Conservation (phyloP, 164 flowering plant genomes). For the Cinnamomum micranthum region DNA sequence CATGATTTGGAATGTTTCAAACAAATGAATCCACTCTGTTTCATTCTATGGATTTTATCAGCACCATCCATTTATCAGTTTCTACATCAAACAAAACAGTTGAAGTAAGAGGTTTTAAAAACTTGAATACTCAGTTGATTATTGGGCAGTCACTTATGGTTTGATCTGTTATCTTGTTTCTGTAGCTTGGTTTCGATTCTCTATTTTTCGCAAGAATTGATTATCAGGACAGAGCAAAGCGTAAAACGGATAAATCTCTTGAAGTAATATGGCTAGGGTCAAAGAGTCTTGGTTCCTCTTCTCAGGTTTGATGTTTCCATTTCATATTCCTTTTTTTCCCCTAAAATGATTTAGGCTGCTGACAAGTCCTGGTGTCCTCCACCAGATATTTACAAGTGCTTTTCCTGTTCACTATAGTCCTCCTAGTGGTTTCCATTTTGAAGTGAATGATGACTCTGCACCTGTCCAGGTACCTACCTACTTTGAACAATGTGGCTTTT, state of each 20-base stretch:
- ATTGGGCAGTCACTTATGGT: neutral
- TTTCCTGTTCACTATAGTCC: constrained; percentile 79
- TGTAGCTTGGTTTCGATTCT: constrained; percentile 87
- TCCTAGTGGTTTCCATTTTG: constrained; percentile 70
- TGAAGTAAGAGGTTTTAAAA: neutral
- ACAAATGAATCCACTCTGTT: neutral
- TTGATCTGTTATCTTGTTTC: constrained; percentile 3
- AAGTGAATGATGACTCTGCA: constrained; percentile 43
- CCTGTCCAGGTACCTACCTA: constrained; percentile 65
- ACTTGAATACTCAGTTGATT: neutral
- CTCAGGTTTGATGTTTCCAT: constrained; percentile 46
- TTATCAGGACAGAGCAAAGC: constrained; percentile 79
- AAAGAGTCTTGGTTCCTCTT: constrained; percentile 69
- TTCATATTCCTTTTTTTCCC: neutral
- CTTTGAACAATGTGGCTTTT: neutral
- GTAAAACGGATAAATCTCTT: constrained; percentile 67
- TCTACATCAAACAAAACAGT: neutral
- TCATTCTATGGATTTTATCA: neutral
- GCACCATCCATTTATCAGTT: neutral
- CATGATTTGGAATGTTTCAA: neutral
- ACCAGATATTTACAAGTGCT: constrained; percentile 71
- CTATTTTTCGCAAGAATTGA: constrained; percentile 87
- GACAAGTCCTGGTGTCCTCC: constrained; percentile 1
- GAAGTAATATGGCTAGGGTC: constrained; percentile 94
- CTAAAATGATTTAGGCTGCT: constrained; percentile 9